Evolutionary conservation across 2,329 filamentous ascomycete genomes (phyloP), one percentile per base, ranked within the genome.

Genomic region (Fusarium bulbicola): DNA sequence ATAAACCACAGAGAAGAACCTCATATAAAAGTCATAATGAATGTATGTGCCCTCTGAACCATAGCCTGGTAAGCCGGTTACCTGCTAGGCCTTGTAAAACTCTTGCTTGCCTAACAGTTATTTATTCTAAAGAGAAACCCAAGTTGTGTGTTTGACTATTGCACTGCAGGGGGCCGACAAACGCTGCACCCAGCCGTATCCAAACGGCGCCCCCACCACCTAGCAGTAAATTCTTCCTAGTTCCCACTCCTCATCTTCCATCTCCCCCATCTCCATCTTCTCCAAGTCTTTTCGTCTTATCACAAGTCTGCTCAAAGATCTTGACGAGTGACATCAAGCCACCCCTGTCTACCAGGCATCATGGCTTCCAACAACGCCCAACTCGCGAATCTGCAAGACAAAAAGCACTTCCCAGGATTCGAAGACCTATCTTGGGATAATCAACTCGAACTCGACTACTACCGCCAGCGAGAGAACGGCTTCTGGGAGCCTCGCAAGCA

Each of bases 331-430:
- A 28, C 7, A 37, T 7, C 24, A 24, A 24, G 47, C 8, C 16
- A 18, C 0, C 30, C n/a, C 30, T 24, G n/a, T 0, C 47, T 24
- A 6, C 8, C 6, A 8, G 11, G n/a, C 14, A 28, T 3, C 7
- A 54, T 39, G 34, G 11, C 34, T n/a, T 40, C n/a, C 11, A 24
- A 40, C 1, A 16, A n/a, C 9, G 1, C 21, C 18, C 20, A 69
- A 30, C 32, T 60, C 16, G 59, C 59, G 5, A 37, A 52, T 15
- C 28, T 75, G 2, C 63, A 49, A 12, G 63, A 56, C 20, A 28
- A 52, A 4, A n/a, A n/a, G 7, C 28, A 39, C 13, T 74, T 75
- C 16, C 70, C 61, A 1, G 15, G 16, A 6, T 73, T 73, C 24
- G 8, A 32, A 4, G 40, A 56, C 3, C 54, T 68, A 5, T 58